Percentiles rank a stretch among this genome's conserved stretches.
Conservation (phyloP, 164 flowering plant genomes). For the Umbilicus rupestris region DNA sequence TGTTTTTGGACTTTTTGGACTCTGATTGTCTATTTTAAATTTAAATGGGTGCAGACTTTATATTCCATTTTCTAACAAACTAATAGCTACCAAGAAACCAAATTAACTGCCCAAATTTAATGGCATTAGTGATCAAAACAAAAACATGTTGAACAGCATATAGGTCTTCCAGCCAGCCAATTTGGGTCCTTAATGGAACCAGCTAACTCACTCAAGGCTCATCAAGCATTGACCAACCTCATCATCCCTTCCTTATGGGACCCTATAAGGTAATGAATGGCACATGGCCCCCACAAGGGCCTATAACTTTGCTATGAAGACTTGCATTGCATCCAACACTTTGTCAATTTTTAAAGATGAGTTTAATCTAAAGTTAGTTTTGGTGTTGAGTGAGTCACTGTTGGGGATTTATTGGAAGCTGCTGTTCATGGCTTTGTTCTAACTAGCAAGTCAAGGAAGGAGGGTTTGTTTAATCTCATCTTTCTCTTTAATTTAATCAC, state of each 20-base stretch:
- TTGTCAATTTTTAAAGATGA: background rate
- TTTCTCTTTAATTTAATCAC: background rate
- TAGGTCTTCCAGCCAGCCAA: no score
- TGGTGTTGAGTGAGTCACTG: no score
- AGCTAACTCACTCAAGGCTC: background rate
- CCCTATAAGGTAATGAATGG: background rate
- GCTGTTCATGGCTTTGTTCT: background rate
- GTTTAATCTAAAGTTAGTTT: background rate
- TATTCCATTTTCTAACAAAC: no score
- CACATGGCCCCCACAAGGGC: background rate
- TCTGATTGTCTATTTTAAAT: no score
- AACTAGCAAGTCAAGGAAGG: background rate
- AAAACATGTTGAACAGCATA: no score
- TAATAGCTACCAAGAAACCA: no score
- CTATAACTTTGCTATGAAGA: slow-evolving; percentile 2
- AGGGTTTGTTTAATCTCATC: background rate
- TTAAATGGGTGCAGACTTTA: no score
- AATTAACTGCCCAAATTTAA: no score
- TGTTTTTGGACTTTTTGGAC: no score
- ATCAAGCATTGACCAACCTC: background rate
- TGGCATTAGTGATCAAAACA: no score
- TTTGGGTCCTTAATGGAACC: no score
- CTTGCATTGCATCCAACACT: background rate
- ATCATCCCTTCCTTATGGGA: background rate
- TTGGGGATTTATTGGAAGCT: background rate